Conservation (phyloP, 306 rosid genomes). For the Casuarina equisetifolia region DNA sequence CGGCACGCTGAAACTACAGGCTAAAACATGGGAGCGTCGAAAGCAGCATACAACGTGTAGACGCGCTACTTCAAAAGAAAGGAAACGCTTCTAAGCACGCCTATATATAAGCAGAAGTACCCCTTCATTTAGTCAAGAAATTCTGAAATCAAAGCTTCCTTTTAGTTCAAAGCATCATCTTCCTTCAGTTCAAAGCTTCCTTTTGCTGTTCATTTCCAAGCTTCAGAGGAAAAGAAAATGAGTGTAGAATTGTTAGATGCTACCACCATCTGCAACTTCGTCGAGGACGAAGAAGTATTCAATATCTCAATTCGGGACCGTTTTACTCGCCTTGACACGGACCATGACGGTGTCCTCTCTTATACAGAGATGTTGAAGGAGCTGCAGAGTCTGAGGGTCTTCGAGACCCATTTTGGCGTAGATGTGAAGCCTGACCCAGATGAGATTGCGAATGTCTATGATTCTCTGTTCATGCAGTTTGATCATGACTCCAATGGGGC, state of each 20-base stretch:
- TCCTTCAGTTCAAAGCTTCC: neutral
- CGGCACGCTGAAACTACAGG: neutral
- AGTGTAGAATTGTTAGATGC: constrained; percentile 73
- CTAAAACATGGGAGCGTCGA: neutral
- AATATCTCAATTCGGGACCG: constrained; percentile 21
- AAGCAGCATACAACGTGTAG: neutral
- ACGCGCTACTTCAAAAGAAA: neutral
- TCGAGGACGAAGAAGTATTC: constrained; percentile 76
- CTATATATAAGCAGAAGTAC: neutral
- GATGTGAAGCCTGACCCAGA: constrained; percentile 55
- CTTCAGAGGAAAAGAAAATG: constrained; percentile 44
- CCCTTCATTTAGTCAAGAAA: neutral
- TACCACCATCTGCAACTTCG: constrained; percentile 58
- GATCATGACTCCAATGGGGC: constrained; percentile 63
- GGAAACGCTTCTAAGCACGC: neutral
- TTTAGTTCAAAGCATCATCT: no score
- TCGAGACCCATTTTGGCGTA: constrained; percentile 65
- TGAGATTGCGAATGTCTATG: constrained; percentile 53
- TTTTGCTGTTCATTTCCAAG: neutral
- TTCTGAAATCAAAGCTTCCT: constrained; percentile 6
- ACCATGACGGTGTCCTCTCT: constrained; percentile 61
- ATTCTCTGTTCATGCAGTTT: constrained; percentile 50
- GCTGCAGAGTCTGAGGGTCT: constrained; percentile 55
- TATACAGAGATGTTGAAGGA: constrained; percentile 75
- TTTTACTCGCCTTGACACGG: constrained; percentile 53